A percentile compares a stretch with the other conserved stretches of the same genome.
These are phyloP conservation scores for Bipolaris sorokiniana DNA, from an alignment of 2,329 filamentous ascomycete species.

Conservation along the genomic window DNA sequence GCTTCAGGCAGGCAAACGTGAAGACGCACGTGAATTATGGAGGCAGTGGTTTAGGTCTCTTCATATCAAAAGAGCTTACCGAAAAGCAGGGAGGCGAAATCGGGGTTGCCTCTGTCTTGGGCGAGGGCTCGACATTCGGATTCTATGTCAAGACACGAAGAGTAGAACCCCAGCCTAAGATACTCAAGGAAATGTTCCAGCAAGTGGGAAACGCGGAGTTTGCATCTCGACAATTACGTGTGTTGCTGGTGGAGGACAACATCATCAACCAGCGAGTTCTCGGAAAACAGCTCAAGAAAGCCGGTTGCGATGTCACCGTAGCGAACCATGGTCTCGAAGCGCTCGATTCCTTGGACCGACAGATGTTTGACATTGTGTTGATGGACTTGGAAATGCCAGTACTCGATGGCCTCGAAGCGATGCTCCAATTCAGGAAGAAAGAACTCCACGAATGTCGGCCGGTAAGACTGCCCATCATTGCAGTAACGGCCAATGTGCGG, in stretches of 20 bases:
- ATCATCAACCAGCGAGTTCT: slow-evolving; percentile 49
- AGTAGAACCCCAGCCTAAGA: slow-evolving; percentile 20
- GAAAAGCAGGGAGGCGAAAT: slow-evolving; percentile 56
- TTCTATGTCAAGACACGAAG: slow-evolving; percentile 52
- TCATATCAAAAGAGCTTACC: slow-evolving; percentile 55
- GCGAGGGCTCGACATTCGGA: slow-evolving; percentile 51
- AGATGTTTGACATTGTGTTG: slow-evolving; percentile 42
- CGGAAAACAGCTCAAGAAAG: slow-evolving; percentile 45
- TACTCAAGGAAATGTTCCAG: slow-evolving; percentile 12
- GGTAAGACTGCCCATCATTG: slow-evolving; percentile 42
- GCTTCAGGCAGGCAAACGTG: slow-evolving; percentile 45
- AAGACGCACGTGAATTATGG: slow-evolving; percentile 52
- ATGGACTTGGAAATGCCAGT: slow-evolving; percentile 65
- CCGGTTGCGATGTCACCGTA: slow-evolving; percentile 37
- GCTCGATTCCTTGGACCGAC: slow-evolving; percentile 37
- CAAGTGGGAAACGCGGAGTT: slow-evolving; percentile 4
- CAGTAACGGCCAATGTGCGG: slow-evolving; percentile 48
- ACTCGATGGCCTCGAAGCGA: slow-evolving; percentile 54
- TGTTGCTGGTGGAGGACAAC: slow-evolving; percentile 50
- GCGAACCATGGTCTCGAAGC: slow-evolving; percentile 50
- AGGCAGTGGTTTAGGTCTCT: slow-evolving; percentile 54
- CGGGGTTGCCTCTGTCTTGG: slow-evolving; percentile 49
- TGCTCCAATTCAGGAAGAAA: slow-evolving; percentile 56
- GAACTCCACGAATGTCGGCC: slow-evolving; percentile 30
- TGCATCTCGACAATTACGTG: slow-evolving; percentile 23